phyloP scores from a whole-genome alignment of 129 eudicot genomes.

The Cynara cardunculus region DNA sequence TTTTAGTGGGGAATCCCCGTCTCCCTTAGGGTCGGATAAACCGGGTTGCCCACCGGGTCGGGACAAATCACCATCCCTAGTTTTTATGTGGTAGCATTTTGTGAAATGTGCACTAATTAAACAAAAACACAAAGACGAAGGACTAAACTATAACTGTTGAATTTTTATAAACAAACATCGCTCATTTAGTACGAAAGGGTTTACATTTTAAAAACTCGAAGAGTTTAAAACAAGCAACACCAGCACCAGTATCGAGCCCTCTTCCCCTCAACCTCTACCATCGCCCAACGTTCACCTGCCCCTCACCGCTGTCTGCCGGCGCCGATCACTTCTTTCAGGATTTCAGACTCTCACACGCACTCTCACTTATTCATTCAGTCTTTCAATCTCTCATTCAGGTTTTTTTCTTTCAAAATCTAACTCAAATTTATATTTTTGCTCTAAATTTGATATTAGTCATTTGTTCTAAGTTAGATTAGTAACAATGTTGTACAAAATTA shows the following conservation, averaged over 20 bases:
- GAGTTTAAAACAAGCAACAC: no score
- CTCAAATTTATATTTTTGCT: background rate
- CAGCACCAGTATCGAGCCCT: no score
- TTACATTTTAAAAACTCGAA: background rate
- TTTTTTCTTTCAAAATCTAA: background rate
- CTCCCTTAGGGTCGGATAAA: no score
- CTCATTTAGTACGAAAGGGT: background rate
- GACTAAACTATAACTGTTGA: no score
- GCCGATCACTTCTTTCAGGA: background rate
- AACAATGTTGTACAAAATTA: background rate
- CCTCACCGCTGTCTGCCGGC: background rate
- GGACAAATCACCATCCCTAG: no score
- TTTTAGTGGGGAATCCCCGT: no score
- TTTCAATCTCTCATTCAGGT: background rate
- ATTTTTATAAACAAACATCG: background rate
- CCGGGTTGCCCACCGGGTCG: no score
- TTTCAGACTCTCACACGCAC: background rate
- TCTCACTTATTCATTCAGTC: background rate
- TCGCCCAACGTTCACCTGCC: background rate
- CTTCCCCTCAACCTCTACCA: background rate
- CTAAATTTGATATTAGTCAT: background rate
- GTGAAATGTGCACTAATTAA: no score
- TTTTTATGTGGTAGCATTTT: no score
- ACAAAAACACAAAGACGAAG: background rate
- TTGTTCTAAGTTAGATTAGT: background rate